Base-by-base conservation (phyloP, 2,329 filamentous ascomycete species). In the Colletotrichum sp. region DNA sequence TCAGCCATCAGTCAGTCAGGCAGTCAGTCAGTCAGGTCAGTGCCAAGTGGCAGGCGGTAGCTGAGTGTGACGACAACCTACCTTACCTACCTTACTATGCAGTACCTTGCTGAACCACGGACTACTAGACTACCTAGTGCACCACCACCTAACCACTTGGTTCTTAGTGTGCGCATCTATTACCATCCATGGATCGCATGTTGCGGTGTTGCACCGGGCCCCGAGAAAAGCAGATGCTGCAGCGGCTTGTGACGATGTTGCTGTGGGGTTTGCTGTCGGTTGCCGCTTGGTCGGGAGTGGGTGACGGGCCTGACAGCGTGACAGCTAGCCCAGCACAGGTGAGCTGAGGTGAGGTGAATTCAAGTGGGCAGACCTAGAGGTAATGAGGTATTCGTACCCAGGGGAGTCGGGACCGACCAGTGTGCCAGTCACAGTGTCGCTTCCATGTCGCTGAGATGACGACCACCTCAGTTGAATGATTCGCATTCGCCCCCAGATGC, bases 401-500 rank as follows among this genome's bases (percentile, higher is more conserved):
- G 36, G 36, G 36, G 30, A 32, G 30, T 32, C 30, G 30, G 30
- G 32, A 34, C 32, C 32, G 36, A 18, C 36, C 36, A 39, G 15
- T 39, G 36, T 39, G 36, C 36, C 36, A 36, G 34, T 34, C 32
- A 34, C 32, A 34, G 32, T 39, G 36, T 39, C 36, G 36, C 36
- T 39, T 16, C 72, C 34, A 67, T 69, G 49, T 30, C 36, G 49
- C 62, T 63, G 52, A 75, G 68, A 72, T 71, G 72, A 71, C 68
- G 68, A 72, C 72, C 32, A 34, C 32, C 32, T 34, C 32, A 52
- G 67, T 57, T 26, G n/a, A 64, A 65, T 74, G 67, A 74, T 74
- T 65, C 60, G 72, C 72, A 71, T 71, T 66, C 60, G 67, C 72
- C 72, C 71, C 72, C 32, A 60, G 57, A 57, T 52, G 55, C 57